Evolutionary conservation across 805 yeast species (phyloP).

Genomic region (Candida insectorum): DNA sequence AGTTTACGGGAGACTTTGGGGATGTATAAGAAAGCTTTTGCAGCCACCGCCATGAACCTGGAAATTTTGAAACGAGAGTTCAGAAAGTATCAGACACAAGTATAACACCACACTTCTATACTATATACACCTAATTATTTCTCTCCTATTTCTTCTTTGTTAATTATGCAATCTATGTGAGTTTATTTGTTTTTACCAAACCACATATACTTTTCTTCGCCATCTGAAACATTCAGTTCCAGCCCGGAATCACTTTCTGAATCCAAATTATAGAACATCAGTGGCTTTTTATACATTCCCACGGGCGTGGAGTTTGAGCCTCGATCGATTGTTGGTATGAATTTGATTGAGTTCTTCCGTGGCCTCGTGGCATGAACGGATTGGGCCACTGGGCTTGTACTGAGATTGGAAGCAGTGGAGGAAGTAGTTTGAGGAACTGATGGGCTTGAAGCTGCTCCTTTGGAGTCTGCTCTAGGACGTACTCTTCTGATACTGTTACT

Average conservation of each 20-base stretch:
- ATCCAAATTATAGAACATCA: constrained; percentile 31
- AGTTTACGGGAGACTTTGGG: constrained; percentile 55
- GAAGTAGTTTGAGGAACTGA: too few relatives aligned
- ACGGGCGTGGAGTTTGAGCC: constrained; percentile 11
- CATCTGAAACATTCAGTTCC: constrained; percentile 10
- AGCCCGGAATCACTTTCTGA: constrained; percentile 14
- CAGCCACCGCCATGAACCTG: constrained; percentile 39
- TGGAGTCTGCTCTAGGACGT: too few relatives aligned
- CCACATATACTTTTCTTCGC: constrained; percentile 30
- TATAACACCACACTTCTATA: too few relatives aligned
- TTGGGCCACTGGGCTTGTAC: too few relatives aligned
- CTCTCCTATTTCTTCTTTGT: too few relatives aligned
- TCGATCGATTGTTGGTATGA: constrained; percentile 23
- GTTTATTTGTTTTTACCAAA: constrained; percentile 40
- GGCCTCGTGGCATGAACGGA: constrained; percentile 8
- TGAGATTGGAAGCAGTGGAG: too few relatives aligned
- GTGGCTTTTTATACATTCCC: constrained; percentile 8
- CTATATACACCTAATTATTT: too few relatives aligned
- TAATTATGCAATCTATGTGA: too few relatives aligned
- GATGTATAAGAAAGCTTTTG: constrained; percentile 59
- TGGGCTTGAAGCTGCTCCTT: not conserved
- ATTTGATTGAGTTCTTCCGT: constrained; percentile 28
- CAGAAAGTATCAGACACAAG: constrained; percentile 7
- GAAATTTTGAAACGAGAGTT: constrained; percentile 19
- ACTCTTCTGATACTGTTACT: too few relatives aligned